phyloP scores from a whole-genome alignment of 768 basidiomycete species.

The Pleurotus djamor region DNA sequence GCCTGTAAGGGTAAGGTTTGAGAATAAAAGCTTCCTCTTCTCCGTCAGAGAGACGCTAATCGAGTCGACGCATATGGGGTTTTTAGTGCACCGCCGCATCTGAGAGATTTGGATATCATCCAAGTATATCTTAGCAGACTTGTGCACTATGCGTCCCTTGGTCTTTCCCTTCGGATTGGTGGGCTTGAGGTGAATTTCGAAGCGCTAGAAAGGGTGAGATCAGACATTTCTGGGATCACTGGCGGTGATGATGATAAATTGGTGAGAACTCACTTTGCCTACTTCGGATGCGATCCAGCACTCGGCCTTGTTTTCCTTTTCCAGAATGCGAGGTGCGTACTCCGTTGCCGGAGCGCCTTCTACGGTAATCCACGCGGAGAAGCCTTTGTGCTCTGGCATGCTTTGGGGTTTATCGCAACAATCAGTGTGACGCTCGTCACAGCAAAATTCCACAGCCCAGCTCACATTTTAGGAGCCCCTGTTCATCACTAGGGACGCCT shows the following conservation, averaged over 20 bases:
- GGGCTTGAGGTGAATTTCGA: not conserved
- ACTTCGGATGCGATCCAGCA: slow-evolving; percentile 27
- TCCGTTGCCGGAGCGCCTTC: slow-evolving; percentile 15
- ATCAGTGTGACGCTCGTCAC: too few species aligned
- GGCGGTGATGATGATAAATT: not conserved
- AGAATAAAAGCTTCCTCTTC: slow-evolving; percentile 1
- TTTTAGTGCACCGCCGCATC: too few species aligned
- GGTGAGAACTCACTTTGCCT: slow-evolving; percentile 16
- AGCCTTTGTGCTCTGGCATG: not conserved
- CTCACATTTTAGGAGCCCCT: too few species aligned
- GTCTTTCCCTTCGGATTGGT: not conserved
- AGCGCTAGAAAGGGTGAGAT: not conserved
- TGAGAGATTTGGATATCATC: too few species aligned
- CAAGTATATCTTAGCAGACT: too few species aligned
- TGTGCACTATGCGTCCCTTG: too few species aligned
- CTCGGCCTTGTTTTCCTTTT: slow-evolving; percentile 14
- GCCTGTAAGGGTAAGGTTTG: slow-evolving; percentile 8
- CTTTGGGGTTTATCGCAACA: too few species aligned
- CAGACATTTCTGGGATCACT: not conserved
- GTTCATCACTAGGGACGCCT: too few species aligned
- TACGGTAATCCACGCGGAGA: slow-evolving; percentile 11
- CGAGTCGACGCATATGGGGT: too few species aligned
- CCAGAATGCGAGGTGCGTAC: slow-evolving; percentile 13
- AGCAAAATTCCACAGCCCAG: too few species aligned
- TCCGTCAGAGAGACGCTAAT: not conserved